Percentiles rank a stretch among this genome's conserved stretches.
Conservation (phyloP, 2,329 filamentous ascomycete genomes). For the Hypoxylon sp. region DNA sequence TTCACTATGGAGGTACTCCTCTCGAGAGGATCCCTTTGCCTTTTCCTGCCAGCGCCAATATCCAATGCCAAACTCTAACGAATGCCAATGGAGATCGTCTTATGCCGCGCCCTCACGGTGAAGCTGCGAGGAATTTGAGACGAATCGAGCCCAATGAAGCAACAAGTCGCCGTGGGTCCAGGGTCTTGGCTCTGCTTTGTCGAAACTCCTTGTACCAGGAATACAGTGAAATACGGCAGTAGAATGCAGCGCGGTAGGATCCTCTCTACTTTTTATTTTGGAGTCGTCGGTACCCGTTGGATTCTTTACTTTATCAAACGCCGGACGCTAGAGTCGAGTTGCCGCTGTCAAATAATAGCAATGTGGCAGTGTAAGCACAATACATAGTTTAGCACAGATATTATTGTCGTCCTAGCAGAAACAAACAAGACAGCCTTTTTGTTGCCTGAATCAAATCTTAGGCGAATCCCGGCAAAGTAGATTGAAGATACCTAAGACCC, state of each 20-base stretch:
- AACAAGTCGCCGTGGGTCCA: conserved; percentile 49
- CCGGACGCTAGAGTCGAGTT: conserved; percentile 1
- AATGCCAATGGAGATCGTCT: conserved; percentile 44
- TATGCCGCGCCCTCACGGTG: conserved; percentile 46
- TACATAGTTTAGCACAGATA: neutral
- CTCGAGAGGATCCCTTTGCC: conserved; percentile 19
- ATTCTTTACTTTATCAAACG: conserved; percentile 2
- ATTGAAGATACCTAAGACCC: conserved; percentile 7
- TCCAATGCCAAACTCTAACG: conserved; percentile 30
- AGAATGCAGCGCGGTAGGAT: conserved; percentile 35
- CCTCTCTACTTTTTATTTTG: conserved; percentile 16
- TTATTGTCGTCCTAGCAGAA: conserved; percentile 2
- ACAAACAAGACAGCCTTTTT: neutral
- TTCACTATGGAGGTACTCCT: conserved; percentile 9
- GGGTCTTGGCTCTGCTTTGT: conserved; percentile 37
- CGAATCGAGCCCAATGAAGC: conserved; percentile 43
- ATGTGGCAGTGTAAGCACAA: conserved; percentile 27
- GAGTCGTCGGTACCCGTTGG: conserved; percentile 10
- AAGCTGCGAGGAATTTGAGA: conserved; percentile 35
- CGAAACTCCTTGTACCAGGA: conserved; percentile 14
- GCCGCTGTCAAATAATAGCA: conserved; percentile 25
- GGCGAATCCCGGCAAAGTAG: conserved; percentile 8
- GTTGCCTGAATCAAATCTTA: conserved; percentile 13
- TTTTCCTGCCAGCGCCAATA: conserved; percentile 15
- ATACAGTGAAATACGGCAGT: conserved; percentile 5